These are phyloP conservation scores for Cystofilobasidium macerans DNA, from an alignment of 768 basidiomycete species.

Conservation along the genomic window DNA sequence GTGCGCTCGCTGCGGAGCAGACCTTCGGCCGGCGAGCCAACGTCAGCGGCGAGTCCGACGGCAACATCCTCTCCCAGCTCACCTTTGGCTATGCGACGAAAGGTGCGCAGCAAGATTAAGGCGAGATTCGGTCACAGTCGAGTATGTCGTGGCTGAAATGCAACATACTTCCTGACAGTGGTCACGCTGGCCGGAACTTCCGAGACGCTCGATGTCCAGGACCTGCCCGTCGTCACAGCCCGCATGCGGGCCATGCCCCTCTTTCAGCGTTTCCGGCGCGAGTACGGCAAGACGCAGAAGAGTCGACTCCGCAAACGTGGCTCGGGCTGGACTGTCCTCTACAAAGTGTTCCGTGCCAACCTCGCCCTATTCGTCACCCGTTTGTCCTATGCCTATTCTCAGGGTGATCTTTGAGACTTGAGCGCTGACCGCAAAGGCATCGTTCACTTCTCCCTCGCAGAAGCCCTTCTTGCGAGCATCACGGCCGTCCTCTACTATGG, in stretches of 20 bases:
- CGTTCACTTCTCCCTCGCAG: conserved; percentile 15
- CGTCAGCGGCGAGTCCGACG: conserved; percentile 50
- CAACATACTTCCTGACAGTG: conserved; percentile 33
- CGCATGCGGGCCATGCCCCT: conserved; percentile 49
- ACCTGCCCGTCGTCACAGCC: conserved; percentile 68
- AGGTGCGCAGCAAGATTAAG: too few species aligned
- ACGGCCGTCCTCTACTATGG: conserved; percentile 31
- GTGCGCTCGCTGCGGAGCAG: conserved; percentile 44
- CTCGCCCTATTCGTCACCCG: conserved; percentile 30
- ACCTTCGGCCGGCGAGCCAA: conserved; percentile 49
- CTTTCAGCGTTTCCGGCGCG: conserved; percentile 30
- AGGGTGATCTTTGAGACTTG: neutral
- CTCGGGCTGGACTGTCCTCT: conserved; percentile 35
- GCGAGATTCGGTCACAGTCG: too few species aligned
- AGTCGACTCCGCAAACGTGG: neutral
- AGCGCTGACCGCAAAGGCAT: neutral
- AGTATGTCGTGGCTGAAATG: neutral
- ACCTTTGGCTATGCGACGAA: conserved; percentile 83
- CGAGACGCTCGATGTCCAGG: conserved; percentile 68
- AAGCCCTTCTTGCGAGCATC: conserved; percentile 32
- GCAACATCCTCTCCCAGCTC: conserved; percentile 43
- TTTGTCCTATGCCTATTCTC: conserved; percentile 24
- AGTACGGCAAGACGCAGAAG: conserved; percentile 33
- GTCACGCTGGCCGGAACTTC: conserved; percentile 69
- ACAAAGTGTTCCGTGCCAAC: conserved; percentile 35